These are phyloP conservation scores for Senna tora DNA, from an alignment of 306 rosid species.

Conservation along the genomic window DNA sequence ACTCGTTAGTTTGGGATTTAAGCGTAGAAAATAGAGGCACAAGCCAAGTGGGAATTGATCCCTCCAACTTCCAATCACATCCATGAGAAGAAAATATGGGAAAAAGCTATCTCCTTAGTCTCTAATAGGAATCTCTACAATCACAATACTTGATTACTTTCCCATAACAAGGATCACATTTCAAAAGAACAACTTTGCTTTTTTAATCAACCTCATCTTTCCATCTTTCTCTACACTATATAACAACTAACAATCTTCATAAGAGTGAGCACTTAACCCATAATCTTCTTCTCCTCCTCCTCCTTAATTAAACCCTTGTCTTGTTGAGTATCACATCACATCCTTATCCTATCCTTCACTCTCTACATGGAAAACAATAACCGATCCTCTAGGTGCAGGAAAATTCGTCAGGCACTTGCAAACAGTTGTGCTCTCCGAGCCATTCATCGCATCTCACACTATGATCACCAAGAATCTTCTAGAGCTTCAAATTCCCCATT, in stretches of 20 bases:
- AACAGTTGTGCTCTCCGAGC: slow-evolving; percentile 37
- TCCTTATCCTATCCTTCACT: neutral
- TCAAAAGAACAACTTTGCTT: slow-evolving; percentile 8
- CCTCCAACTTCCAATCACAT: slow-evolving; percentile 41
- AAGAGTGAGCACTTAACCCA: slow-evolving; percentile 26
- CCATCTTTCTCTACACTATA: slow-evolving; percentile 28
- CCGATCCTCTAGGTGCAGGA: slow-evolving; percentile 44
- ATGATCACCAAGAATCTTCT: slow-evolving; percentile 36
- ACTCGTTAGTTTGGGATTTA: neutral
- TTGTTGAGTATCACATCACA: neutral
- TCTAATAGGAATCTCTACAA: slow-evolving; percentile 39
- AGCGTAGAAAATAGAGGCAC: slow-evolving; percentile 34
- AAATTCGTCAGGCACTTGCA: slow-evolving; percentile 51
- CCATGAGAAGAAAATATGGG: slow-evolving; percentile 36
- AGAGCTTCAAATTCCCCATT: slow-evolving; percentile 31
- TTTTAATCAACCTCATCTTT: slow-evolving; percentile 17
- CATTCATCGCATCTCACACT: slow-evolving; percentile 38
- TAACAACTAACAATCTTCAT: slow-evolving; percentile 25
- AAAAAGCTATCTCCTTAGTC: slow-evolving; percentile 35
- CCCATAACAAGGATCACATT: slow-evolving; percentile 7
- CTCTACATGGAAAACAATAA: slow-evolving; percentile 45
- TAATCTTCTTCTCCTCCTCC: slow-evolving; percentile 8
- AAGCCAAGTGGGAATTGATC: slow-evolving; percentile 54
- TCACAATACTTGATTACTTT: slow-evolving; percentile 9
- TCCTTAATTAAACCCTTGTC: neutral